These are phyloP conservation scores for Cadophora sp. DNA, from an alignment of 2,329 filamentous ascomycete species.

Conservation along the genomic window DNA sequence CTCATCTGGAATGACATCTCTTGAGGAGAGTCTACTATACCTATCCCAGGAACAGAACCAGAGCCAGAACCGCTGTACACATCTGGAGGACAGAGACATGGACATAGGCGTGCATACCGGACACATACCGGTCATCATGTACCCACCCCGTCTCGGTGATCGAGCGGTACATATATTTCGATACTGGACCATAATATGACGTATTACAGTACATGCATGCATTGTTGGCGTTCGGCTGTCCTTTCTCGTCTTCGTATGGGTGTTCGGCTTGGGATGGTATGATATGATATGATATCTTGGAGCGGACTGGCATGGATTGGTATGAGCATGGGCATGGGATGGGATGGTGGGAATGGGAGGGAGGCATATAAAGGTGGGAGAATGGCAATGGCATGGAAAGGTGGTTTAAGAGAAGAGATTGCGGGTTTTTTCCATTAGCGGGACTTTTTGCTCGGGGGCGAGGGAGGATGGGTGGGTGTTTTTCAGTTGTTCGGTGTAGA, in stretches of 20 bases:
- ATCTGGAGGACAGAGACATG: background rate
- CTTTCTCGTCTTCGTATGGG: background rate
- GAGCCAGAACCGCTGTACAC: background rate
- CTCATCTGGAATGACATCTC: background rate
- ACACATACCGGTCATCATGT: background rate
- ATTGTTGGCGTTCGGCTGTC: background rate
- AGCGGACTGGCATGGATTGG: background rate
- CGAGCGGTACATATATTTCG: background rate
- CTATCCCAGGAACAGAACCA: background rate
- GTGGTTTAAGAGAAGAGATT: background rate
- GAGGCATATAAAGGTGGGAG: no score
- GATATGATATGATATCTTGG: constrained; percentile 13
- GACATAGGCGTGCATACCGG: background rate
- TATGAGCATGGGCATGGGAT: background rate
- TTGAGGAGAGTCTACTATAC: background rate
- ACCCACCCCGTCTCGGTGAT: background rate
- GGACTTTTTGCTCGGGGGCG: background rate
- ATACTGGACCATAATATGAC: background rate
- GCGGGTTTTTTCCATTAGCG: background rate
- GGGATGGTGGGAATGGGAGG: no score
- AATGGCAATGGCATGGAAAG: background rate
- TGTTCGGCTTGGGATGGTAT: background rate
- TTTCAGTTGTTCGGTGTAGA: background rate
- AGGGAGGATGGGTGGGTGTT: no score
- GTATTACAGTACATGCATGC: background rate